These are phyloP conservation scores for Clarireedia sp. DNA, from an alignment of 2,329 filamentous ascomycete species.

Conservation along the genomic window DNA sequence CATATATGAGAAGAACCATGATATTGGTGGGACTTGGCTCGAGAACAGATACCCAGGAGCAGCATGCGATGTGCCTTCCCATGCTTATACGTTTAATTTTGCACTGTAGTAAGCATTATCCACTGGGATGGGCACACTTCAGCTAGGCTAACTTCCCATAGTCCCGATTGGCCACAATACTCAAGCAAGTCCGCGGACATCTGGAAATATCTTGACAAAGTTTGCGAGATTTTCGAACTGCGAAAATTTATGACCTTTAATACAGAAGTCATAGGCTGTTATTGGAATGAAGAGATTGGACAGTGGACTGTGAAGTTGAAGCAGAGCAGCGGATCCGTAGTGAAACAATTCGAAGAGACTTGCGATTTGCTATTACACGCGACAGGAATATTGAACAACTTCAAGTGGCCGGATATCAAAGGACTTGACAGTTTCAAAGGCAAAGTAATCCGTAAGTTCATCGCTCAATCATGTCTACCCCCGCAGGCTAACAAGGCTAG, in stretches of 20 bases:
- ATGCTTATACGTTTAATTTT: constrained; percentile 41
- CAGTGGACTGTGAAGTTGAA: constrained; percentile 42
- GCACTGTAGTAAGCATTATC: constrained; percentile 40
- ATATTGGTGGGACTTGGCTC: constrained; percentile 42
- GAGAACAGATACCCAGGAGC: constrained; percentile 39
- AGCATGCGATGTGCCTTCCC: constrained; percentile 33
- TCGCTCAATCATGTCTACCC: background rate
- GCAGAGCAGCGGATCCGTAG: constrained; percentile 26
- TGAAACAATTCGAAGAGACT: constrained; percentile 20
- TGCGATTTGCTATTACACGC: constrained; percentile 22
- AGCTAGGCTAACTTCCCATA: background rate
- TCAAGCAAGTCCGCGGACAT: constrained; percentile 53
- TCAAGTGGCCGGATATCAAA: constrained; percentile 41
- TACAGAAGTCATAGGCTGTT: constrained; percentile 37
- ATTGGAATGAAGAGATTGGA: constrained; percentile 41
- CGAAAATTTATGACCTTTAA: constrained; percentile 46
- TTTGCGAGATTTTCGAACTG: constrained; percentile 40
- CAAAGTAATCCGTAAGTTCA: constrained; percentile 36
- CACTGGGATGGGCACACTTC: background rate
- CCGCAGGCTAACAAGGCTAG: background rate
- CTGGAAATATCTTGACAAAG: constrained; percentile 38
- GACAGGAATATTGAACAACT: constrained; percentile 23
- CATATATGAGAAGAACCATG: constrained; percentile 45
- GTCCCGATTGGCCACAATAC: constrained; percentile 45
- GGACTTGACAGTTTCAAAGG: constrained; percentile 40